Percentiles rank a stretch among this genome's conserved stretches.
Conservation (phyloP, 2,329 filamentous ascomycete species). For the Beauveria brongniartii region DNA sequence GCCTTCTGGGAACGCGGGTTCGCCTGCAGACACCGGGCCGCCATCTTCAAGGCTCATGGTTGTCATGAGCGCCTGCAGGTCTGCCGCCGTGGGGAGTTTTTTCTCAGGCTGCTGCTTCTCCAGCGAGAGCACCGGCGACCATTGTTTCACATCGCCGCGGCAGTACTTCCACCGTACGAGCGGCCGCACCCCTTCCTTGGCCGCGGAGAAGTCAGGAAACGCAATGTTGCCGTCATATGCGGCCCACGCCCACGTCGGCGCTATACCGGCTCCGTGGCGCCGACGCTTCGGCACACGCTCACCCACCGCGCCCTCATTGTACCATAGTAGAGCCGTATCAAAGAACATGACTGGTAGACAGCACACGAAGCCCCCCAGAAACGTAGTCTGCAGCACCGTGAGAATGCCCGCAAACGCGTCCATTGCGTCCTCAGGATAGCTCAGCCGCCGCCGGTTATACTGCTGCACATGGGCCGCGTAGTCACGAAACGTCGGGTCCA, state of each 20-base stretch:
- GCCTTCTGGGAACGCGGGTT: not conserved
- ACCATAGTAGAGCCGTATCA: slow-evolving; percentile 10
- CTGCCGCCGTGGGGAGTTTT: not conserved
- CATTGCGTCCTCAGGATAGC: slow-evolving; percentile 7
- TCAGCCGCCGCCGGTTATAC: slow-evolving; percentile 8
- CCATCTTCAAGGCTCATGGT: slow-evolving; percentile 1
- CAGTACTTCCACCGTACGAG: slow-evolving; percentile 10
- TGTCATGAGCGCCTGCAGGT: not conserved
- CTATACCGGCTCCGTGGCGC: not conserved
- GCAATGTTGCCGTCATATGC: not conserved
- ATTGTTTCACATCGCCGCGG: not conserved
- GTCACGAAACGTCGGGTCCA: not conserved
- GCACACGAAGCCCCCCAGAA: slow-evolving; percentile 10
- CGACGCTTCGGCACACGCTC: not conserved
- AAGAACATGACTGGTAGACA: slow-evolving; percentile 12
- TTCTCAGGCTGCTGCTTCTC: slow-evolving; percentile 8
- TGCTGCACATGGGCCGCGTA: slow-evolving; percentile 4
- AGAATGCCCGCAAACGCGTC: slow-evolving; percentile 11
- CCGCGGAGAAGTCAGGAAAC: slow-evolving; percentile 5
- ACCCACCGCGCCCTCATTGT: slow-evolving; percentile 1
- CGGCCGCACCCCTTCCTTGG: slow-evolving; percentile 6
- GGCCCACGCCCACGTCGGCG: slow-evolving; percentile 3
- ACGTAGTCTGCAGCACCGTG: slow-evolving; percentile 7
- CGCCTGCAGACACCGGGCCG: not conserved
- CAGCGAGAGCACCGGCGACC: not conserved